A percentile compares a stretch with the other conserved stretches of the same genome.
These are phyloP conservation scores for Russula sp. DNA, from an alignment of 768 basidiomycete genomes.

Conservation along the genomic window DNA sequence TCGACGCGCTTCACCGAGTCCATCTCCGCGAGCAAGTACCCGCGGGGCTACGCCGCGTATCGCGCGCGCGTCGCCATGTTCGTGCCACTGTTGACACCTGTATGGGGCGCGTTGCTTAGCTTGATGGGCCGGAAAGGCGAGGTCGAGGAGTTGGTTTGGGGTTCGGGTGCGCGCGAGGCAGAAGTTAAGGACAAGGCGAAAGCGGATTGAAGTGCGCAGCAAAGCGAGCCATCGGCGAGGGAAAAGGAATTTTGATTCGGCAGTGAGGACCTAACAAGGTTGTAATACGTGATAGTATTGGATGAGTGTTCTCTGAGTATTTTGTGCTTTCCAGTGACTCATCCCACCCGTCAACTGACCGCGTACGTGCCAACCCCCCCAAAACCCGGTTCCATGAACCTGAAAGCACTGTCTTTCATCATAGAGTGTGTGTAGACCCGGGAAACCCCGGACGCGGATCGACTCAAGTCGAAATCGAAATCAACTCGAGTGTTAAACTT, in stretches of 20 bases:
- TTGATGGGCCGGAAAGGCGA: constrained; percentile 34
- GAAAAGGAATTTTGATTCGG: background rate
- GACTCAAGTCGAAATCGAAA: too few relatives aligned
- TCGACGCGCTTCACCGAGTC: constrained; percentile 79
- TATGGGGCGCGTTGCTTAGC: constrained; percentile 39
- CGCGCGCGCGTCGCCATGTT: constrained; percentile 81
- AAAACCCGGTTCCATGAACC: too few relatives aligned
- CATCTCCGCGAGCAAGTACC: constrained; percentile 72
- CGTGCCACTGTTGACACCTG: constrained; percentile 40
- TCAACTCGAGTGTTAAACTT: too few relatives aligned
- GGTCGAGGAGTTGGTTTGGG: constrained; percentile 42
- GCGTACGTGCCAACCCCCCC: too few relatives aligned
- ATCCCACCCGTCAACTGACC: too few relatives aligned
- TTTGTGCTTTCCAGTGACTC: too few relatives aligned
- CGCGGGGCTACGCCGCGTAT: constrained; percentile 63
- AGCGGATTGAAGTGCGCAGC: background rate
- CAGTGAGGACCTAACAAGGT: too few relatives aligned
- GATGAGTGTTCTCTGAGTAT: too few relatives aligned
- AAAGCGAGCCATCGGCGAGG: background rate
- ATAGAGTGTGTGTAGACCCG: too few relatives aligned
- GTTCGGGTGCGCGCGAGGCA: constrained; percentile 25
- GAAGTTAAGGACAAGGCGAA: constrained; percentile 27
- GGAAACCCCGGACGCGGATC: too few relatives aligned
- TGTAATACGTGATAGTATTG: too few relatives aligned
- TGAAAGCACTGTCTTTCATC: too few relatives aligned